Evolutionary conservation across 176 grass and related monocot genomes (phyloP).

Genomic region (Triticum dicoccoides): DNA sequence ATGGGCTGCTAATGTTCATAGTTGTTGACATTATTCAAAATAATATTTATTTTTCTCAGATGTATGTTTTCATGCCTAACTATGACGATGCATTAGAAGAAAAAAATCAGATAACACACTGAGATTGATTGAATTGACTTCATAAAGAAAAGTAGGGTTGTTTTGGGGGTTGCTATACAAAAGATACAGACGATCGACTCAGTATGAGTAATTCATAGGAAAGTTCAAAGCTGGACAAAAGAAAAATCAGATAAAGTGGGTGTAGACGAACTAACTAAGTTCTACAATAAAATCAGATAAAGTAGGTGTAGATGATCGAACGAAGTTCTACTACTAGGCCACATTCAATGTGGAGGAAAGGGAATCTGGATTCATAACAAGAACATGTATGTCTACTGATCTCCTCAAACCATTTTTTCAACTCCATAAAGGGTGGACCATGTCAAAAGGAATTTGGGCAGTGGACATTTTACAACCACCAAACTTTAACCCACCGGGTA

Average conservation of each 20-base stretch:
- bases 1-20: neutral
- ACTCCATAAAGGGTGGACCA: neutral
- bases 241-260: neutral
- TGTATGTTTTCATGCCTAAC: neutral
- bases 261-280: neutral
- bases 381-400: neutral
- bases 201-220: neutral
- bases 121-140: neutral
- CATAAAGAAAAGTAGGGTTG: neutral
- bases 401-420: neutral
- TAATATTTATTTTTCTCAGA: neutral
- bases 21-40: neutral
- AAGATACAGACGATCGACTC: neutral
- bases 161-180: neutral
- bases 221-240: neutral
- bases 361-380: neutral
- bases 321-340: neutral
- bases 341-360: neutral
- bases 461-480: neutral
- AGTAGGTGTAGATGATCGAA: neutral
- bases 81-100: neutral
- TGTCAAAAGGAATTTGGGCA: slow-evolving; percentile 7
- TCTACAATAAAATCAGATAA: neutral
- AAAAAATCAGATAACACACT: neutral
- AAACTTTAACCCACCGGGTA: neutral